A percentile compares a stretch with the other conserved stretches of the same genome.
Evolutionary conservation across 371 early-diverging fungal genomes (phyloP).

Genomic region (Apophysomyces sp.): DNA sequence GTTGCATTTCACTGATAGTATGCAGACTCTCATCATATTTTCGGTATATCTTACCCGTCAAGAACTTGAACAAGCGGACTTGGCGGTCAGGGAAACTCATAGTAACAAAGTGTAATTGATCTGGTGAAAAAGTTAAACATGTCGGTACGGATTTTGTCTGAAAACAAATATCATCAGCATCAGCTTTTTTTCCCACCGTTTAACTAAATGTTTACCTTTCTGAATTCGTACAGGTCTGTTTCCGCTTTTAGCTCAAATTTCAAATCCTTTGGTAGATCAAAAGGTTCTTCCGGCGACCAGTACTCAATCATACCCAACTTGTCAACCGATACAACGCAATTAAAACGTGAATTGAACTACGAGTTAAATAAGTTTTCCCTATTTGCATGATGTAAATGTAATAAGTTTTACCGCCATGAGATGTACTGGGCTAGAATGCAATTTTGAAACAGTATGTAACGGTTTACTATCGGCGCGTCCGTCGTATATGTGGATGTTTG

Average conservation of each 20-base stretch:
- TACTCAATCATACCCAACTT: constrained; percentile 89
- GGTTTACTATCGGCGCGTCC: constrained; percentile 70
- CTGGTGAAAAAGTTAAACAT: constrained; percentile 81
- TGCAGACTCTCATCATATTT: constrained; percentile 91
- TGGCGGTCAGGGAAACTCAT: constrained; percentile 84
- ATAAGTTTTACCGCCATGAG: constrained; percentile 59
- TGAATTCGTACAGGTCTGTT: constrained; percentile 93
- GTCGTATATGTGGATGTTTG: constrained; percentile 80
- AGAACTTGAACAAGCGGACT: constrained; percentile 83
- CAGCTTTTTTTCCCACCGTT: not conserved
- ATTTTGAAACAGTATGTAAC: constrained; percentile 57
- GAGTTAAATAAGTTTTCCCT: not conserved
- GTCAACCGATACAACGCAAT: constrained; percentile 86
- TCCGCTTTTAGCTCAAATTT: constrained; percentile 85
- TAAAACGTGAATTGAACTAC: constrained; percentile 69
- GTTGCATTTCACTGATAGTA: constrained; percentile 86
- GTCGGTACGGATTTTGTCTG: constrained; percentile 69
- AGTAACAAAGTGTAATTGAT: constrained; percentile 82
- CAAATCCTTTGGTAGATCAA: constrained; percentile 62
- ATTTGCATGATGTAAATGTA: not conserved
- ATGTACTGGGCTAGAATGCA: constrained; percentile 79
- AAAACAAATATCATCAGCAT: constrained; percentile 4
- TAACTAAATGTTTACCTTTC: too few relatives aligned
- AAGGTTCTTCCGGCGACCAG: constrained; percentile 78
- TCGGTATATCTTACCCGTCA: constrained; percentile 82